Evolutionary conservation across 2,329 filamentous ascomycete species (phyloP), one percentile per base, ranked within the genome.

Genomic region (Cucurbitaria berberidis): DNA sequence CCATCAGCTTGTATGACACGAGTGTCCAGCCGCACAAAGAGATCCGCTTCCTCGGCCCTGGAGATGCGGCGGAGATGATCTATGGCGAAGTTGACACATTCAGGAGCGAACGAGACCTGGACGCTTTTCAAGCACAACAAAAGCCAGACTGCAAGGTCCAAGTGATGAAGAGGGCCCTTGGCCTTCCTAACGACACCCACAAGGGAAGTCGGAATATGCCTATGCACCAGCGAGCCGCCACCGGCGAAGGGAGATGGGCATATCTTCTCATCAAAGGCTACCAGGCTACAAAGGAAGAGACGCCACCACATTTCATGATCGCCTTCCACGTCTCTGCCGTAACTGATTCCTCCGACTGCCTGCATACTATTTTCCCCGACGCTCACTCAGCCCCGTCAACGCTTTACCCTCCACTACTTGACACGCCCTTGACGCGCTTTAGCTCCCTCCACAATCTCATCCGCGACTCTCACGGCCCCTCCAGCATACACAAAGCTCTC

Each of bases 1-100:
- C 60, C 0, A 44, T 63, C 13, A 48, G 51, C 22, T 67, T 69
- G 43, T 69, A 62, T 43, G 62, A 68, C 21, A 66, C 59, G 3
- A 53, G 49, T 13, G 16, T 39, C 5, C 34, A 49, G 6, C 55
- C 63, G 0, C 60, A 64, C 44, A 53, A 53, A 13, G 66, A 70
- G 22, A 40, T 66, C 1, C 49, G 51, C 0, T 64, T 61, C 24
- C 40, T 70, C 13, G 64, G 63, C 1, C 62, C 57, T 1, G 57
- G 53, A 1, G 60, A 69, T 34, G 57, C 44, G 0, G 55, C 42
- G 3, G 45, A 53, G 15, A 42, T 66, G 3, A 53, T 35, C 5
- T 69, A 67, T 38, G 54, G 52, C 29, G 64, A 67, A 47, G 63
- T 70, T 30, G 64, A 70, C 32, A 54, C 59, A 2, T 68, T 69